phyloP scores from a whole-genome alignment of 192 early-diverging fungal species.

The Coemansia sp. region DNA sequence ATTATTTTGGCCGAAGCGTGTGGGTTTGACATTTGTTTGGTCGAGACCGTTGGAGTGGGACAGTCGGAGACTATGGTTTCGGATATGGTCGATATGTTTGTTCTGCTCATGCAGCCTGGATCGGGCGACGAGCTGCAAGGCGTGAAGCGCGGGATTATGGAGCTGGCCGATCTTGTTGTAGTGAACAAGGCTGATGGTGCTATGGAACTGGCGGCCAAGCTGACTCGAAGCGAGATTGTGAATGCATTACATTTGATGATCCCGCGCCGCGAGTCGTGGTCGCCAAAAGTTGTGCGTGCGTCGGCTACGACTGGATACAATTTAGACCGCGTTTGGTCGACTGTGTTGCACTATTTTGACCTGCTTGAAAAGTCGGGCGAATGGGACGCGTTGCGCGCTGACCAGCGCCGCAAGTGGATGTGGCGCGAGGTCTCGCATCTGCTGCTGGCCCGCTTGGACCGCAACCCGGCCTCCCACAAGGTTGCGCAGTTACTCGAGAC shows the following conservation, averaged over 20 bases:
- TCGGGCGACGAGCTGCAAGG: slow-evolving; percentile 89
- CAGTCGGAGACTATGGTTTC: slow-evolving; percentile 85
- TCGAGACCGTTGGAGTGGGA: slow-evolving; percentile 86
- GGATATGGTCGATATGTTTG: slow-evolving; percentile 87
- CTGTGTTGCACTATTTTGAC: slow-evolving; percentile 23
- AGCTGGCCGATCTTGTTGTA: slow-evolving; percentile 77
- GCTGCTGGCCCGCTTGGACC: slow-evolving; percentile 18
- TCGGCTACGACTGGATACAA: slow-evolving; percentile 41
- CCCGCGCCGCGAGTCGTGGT: slow-evolving; percentile 28
- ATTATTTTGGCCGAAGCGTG: slow-evolving; percentile 78
- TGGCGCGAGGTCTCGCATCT: slow-evolving; percentile 43
- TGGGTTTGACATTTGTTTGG: slow-evolving; percentile 75
- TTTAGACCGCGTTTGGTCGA: slow-evolving; percentile 41
- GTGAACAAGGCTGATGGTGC: slow-evolving; percentile 82
- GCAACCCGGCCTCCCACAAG: slow-evolving; percentile 8
- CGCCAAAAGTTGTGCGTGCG: slow-evolving; percentile 35
- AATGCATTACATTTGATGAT: slow-evolving; percentile 37
- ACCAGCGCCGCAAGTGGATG: slow-evolving; percentile 45
- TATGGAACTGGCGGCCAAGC: slow-evolving; percentile 61
- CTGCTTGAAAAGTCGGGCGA: slow-evolving; percentile 24
- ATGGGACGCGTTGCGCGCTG: slow-evolving; percentile 33
- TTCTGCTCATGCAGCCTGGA: slow-evolving; percentile 74
- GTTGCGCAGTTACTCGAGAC: slow-evolving; percentile 19
- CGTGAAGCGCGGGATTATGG: slow-evolving; percentile 86
- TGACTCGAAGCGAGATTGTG: slow-evolving; percentile 61